phyloP scores from a whole-genome alignment of 2,329 filamentous ascomycete species.

The Drechslera avenae region DNA sequence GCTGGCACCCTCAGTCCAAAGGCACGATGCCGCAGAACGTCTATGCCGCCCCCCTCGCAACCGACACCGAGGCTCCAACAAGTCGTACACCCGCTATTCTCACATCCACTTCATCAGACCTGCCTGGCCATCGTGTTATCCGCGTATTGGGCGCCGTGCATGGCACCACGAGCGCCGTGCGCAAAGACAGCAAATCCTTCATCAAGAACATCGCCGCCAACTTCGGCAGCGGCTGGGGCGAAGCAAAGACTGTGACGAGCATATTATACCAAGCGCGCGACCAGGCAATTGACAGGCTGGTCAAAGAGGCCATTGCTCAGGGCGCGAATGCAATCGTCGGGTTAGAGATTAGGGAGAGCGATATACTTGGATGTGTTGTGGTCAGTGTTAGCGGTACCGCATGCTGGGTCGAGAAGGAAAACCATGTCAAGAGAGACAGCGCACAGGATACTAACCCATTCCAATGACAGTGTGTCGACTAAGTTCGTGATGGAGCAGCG shows the following conservation, averaged over 20 bases:
- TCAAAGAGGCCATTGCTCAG: constrained; percentile 38
- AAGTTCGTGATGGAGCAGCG: background rate
- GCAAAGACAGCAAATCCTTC: constrained; percentile 44
- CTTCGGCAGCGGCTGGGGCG: constrained; percentile 32
- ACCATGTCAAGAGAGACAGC: constrained; percentile 26
- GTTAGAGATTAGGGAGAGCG: constrained; percentile 38
- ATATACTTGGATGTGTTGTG: constrained; percentile 42
- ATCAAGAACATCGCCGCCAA: constrained; percentile 34
- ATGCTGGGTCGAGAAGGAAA: constrained; percentile 36
- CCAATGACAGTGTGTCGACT: background rate
- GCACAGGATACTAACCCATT: constrained; percentile 24
- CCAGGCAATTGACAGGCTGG: constrained; percentile 42
- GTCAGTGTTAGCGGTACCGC: constrained; percentile 43
- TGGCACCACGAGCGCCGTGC: constrained; percentile 39
- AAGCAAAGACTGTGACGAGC: constrained; percentile 39
- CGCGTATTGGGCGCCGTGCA: constrained; percentile 40
- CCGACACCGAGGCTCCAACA: constrained; percentile 32
- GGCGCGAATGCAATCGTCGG: constrained; percentile 43
- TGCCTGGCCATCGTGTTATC: constrained; percentile 36
- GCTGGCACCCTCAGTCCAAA: constrained; percentile 33
- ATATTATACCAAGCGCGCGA: constrained; percentile 42
- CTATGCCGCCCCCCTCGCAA: constrained; percentile 11
- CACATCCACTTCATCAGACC: constrained; percentile 32
- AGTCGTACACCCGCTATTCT: constrained; percentile 37
- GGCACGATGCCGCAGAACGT: constrained; percentile 15